Evolutionary conservation across 2,329 filamentous ascomycete genomes (phyloP), one percentile per base, ranked within the genome.

Genomic region (Chaetomium sp.): DNA sequence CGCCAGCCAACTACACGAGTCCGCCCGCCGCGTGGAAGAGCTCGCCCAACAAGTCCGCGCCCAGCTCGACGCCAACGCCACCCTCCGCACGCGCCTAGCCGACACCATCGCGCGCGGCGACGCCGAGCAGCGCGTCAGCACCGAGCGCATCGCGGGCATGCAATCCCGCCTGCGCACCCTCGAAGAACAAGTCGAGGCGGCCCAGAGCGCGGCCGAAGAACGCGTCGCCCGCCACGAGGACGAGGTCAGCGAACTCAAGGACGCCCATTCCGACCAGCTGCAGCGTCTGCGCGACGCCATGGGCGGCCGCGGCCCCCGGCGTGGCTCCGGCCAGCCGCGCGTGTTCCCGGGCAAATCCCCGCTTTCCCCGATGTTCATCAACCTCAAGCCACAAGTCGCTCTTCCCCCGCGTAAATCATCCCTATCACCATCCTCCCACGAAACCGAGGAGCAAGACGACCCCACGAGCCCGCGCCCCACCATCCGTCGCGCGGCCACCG

Each of bases 141-240:
- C 88, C 11, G 79, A 84, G 52, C 87, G 89, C 65, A 96, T 99
- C 68, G 89, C 89, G 55, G 80, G 85, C 53, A 82, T 97, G 69
- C 91, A 97, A 69, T 80, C 81, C 59, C 87, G 85, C 56, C 85
- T 99, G 55, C 89, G 88, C 65, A 73, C 76, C 12, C 82, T 96
- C 50, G 94, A 97, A 69, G 91, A 97, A 59, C 83, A 87, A 64
- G 81, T 99, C 27, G 79, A 95, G 53, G 74, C 82, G 19, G 90
- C 92, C 1, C 92, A 97, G 70, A 86, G 89, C 55, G 82, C 87
- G 19, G 92, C 90, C 0, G 94, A 99, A 69, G 91, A 92, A 49
- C 85, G 86, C 41, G 83, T 97, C 55, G 75, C 82, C 44, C 85
- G 84, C 49, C 91, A 96, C 67, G 94, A 97, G 69, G 89, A 94